Evolutionary conservation across 2,329 filamentous ascomycete genomes (phyloP).

Genomic region (Lasiodiplodia hormozganensis): DNA sequence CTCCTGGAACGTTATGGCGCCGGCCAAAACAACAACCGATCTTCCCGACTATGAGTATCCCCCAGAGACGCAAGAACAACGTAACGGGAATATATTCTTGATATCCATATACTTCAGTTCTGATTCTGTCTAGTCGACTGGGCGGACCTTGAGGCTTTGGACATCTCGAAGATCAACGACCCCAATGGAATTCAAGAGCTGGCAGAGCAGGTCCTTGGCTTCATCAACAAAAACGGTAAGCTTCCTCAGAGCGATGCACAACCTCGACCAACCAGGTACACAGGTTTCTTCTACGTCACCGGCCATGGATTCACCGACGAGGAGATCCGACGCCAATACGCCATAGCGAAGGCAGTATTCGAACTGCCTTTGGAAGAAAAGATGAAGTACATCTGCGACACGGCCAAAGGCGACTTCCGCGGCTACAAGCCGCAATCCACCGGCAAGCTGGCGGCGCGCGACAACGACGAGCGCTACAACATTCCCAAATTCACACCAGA

Average conservation of each 20-base stretch:
- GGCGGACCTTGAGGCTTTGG: constrained; percentile 42
- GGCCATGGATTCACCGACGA: constrained; percentile 41
- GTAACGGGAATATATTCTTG: background rate
- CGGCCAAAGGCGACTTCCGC: constrained; percentile 19
- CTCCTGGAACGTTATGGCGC: background rate
- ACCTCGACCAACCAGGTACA: constrained; percentile 35
- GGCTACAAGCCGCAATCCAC: constrained; percentile 15
- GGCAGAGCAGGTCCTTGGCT: constrained; percentile 59
- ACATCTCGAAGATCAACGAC: constrained; percentile 59
- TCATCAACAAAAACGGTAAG: background rate
- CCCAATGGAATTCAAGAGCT: constrained; percentile 62
- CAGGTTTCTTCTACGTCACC: constrained; percentile 43
- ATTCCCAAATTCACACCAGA: constrained; percentile 38
- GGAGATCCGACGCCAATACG: constrained; percentile 42
- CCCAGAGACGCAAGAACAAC: constrained; percentile 6
- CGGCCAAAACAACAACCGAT: background rate
- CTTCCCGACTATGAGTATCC: constrained; percentile 15
- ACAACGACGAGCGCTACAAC: constrained; percentile 41
- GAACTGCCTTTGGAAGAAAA: constrained; percentile 41
- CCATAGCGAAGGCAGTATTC: constrained; percentile 42
- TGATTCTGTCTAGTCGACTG: constrained; percentile 33
- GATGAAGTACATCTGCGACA: constrained; percentile 13
- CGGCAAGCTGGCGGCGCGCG: constrained; percentile 25
- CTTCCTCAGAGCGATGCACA: constrained; percentile 7
- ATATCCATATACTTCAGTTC: background rate